Percentiles rank a stretch among this genome's conserved stretches.
phyloP scores from a whole-genome alignment of 441 rosid species.

The Syzygium syzygioides region DNA sequence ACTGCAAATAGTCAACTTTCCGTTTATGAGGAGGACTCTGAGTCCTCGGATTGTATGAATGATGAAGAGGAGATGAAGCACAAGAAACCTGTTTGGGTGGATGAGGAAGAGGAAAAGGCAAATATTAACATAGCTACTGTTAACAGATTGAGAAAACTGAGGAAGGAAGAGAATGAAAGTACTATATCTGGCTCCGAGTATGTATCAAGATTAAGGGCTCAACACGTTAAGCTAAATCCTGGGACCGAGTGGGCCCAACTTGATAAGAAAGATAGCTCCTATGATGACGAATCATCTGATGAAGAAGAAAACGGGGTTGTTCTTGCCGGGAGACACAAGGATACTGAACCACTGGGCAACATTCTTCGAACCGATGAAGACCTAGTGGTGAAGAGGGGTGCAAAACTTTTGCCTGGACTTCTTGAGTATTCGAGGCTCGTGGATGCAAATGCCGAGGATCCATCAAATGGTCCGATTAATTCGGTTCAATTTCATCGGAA shows the following conservation, averaged over 20 bases:
- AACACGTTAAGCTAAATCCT: conserved; percentile 74
- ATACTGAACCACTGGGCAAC: conserved; percentile 37
- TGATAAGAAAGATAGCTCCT: conserved; percentile 27
- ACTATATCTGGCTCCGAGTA: conserved; percentile 66
- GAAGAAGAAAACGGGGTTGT: conserved; percentile 28
- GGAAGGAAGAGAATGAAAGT: conserved; percentile 73
- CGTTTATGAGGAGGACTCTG: conserved; percentile 30
- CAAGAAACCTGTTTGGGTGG: conserved; percentile 73
- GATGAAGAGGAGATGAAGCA: conserved; percentile 30
- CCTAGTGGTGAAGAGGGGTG: conserved; percentile 56
- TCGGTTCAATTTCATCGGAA: conserved; percentile 86
- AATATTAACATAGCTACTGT: conserved; percentile 47
- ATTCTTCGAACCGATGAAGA: conserved; percentile 68
- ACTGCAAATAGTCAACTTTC: conserved; percentile 26
- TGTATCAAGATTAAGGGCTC: conserved; percentile 74
- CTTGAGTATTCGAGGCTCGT: conserved; percentile 75
- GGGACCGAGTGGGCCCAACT: conserved; percentile 85
- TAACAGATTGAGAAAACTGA: conserved; percentile 76
- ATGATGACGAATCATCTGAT: conserved; percentile 48
- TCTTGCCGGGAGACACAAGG: conserved; percentile 23
- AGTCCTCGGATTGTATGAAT: conserved; percentile 19
- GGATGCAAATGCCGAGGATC: conserved; percentile 75
- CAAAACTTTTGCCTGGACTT: conserved; percentile 54
- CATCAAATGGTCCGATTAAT: conserved; percentile 58
- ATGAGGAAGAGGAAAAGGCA: conserved; percentile 69